Evolutionary conservation across 1,284 basidiomycete species (phyloP).

Genomic region (Earliella scabrosa): DNA sequence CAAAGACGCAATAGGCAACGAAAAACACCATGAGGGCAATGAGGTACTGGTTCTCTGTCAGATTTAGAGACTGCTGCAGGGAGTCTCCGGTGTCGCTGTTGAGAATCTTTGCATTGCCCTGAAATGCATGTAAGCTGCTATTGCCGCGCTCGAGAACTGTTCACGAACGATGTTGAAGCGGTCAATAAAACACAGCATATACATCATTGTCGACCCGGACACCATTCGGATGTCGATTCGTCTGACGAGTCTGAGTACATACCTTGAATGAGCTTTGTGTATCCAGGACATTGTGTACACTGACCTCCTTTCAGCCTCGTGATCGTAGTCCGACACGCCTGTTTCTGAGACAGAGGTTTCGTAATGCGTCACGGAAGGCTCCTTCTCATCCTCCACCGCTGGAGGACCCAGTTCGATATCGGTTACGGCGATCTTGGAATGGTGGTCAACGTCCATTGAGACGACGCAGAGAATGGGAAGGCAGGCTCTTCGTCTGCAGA

Average conservation of each 20-base stretch:
- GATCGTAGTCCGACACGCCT: neutral
- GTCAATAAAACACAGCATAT: slow-evolving; percentile 22
- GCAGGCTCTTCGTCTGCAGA: neutral
- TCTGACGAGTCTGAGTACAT: slow-evolving; percentile 12
- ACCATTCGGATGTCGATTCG: slow-evolving; percentile 17
- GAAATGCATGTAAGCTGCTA: no score
- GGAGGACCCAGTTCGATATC: neutral
- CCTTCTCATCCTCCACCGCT: slow-evolving; percentile 4
- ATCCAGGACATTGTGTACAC: neutral
- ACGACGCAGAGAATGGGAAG: neutral
- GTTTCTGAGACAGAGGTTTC: slow-evolving; percentile 3
- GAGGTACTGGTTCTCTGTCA: slow-evolving; percentile 38
- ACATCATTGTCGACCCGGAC: slow-evolving; percentile 16
- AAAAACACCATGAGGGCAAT: slow-evolving; percentile 45
- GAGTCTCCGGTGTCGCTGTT: slow-evolving; percentile 39
- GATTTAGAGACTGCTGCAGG: slow-evolving; percentile 34
- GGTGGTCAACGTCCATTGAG: neutral
- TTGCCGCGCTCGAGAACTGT: no score
- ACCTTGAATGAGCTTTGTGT: neutral
- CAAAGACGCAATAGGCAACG: slow-evolving; percentile 40
- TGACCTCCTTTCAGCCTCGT: slow-evolving; percentile 13
- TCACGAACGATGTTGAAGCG: slow-evolving; percentile 21
- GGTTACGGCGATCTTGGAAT: no score
- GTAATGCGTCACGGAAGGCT: neutral
- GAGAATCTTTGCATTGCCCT: slow-evolving; percentile 44